Conservation (phyloP, 148 eudicot genomes). For the Vaccinium vitisidaea region DNA sequence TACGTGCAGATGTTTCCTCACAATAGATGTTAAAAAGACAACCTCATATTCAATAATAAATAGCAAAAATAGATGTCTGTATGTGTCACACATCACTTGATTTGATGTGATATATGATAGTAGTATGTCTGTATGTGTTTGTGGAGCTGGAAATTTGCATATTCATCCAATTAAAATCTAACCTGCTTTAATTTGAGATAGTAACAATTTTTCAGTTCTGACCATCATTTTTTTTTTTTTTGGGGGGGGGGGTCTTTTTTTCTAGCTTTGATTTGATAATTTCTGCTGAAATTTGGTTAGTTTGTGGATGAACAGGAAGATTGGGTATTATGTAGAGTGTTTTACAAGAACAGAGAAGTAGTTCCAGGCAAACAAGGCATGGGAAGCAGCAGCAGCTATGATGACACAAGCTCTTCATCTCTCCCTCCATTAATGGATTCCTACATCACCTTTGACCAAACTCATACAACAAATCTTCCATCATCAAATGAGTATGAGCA, state of each 20-base stretch:
- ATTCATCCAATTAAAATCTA: neutral
- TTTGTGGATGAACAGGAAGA: slow-evolving; percentile 30
- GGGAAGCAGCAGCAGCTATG: slow-evolving; percentile 16
- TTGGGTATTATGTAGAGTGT: slow-evolving; percentile 50
- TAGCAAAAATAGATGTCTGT: neutral
- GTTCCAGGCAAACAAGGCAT: slow-evolving; percentile 22
- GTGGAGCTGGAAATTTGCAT: neutral
- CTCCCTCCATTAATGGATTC: slow-evolving; percentile 46
- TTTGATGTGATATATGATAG: neutral
- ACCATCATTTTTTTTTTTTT: neutral
- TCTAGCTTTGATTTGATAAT: neutral
- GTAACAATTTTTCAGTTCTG: neutral
- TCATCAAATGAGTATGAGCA: slow-evolving; percentile 23
- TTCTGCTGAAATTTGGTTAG: neutral
- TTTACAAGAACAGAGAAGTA: slow-evolving; percentile 33
- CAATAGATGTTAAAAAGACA: neutral
- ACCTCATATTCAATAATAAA: neutral
- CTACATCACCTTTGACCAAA: slow-evolving; percentile 32
- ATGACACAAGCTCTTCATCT: slow-evolving; percentile 35
- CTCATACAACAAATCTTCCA: neutral
- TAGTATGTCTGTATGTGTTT: neutral
- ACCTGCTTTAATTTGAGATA: neutral
- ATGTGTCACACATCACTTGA: neutral
- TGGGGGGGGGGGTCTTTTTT: neutral
- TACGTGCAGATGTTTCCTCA: neutral